Conservation (phyloP, 2,329 filamentous ascomycete genomes). For the Scedosporium boydii region DNA sequence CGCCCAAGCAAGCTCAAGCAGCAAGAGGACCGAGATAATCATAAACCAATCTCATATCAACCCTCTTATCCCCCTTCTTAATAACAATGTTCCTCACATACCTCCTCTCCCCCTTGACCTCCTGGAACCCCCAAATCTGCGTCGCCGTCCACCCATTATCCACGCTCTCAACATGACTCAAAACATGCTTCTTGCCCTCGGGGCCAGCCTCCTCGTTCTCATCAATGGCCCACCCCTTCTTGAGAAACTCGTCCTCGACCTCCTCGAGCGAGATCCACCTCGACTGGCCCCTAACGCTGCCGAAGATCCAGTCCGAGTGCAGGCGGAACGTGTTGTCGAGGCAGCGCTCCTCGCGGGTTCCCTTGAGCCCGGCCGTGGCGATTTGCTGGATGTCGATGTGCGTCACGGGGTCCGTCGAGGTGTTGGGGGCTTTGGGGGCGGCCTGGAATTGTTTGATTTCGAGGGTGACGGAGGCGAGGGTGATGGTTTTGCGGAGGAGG, state of each 20-base stretch:
- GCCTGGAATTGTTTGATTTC: conserved; percentile 46
- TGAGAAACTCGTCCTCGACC: conserved; percentile 46
- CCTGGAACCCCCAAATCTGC: conserved; percentile 54
- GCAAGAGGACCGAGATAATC: conserved; percentile 29
- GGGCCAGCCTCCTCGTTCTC: conserved; percentile 39
- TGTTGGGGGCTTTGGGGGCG: conserved; percentile 29
- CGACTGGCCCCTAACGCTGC: conserved; percentile 53
- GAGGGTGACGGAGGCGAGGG: conserved; percentile 59
- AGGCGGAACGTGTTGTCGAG: conserved; percentile 44
- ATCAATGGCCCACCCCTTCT: conserved; percentile 50
- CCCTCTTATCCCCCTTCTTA: conserved; percentile 38
- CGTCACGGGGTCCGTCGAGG: conserved; percentile 29
- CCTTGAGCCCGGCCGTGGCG: conserved; percentile 60
- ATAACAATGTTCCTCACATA: conserved; percentile 45
- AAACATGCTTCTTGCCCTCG: conserved; percentile 53
- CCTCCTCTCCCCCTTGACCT: conserved; percentile 39
- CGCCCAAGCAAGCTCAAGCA: not conserved
- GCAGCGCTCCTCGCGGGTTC: conserved; percentile 48
- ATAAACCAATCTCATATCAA: conserved; percentile 45
- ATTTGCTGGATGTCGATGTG: conserved; percentile 67
- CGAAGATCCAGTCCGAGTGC: conserved; percentile 75
- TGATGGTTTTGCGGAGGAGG: conserved; percentile 63
- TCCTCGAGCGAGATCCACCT: conserved; percentile 37
- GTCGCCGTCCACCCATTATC: conserved; percentile 44
- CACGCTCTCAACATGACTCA: conserved; percentile 49